Evolutionary conservation across 208 protist species (phyloP).

Genomic region (Zelonia costaricensis): DNA sequence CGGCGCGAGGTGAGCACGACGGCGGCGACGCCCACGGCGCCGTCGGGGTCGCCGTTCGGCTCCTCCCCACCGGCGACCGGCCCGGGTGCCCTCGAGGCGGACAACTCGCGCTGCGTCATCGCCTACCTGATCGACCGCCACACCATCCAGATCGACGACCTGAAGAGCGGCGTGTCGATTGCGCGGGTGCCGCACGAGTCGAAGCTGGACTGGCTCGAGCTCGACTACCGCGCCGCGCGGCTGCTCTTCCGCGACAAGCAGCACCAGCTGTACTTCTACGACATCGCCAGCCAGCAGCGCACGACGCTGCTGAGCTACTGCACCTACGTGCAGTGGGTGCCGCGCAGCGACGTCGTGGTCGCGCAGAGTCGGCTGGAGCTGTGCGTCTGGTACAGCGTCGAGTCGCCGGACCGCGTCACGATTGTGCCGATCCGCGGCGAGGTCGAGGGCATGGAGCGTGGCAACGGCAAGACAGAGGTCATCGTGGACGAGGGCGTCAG

Average conservation of each 20-base stretch:
- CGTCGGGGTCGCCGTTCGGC: background rate
- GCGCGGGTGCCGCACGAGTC: slow-evolving; percentile 91
- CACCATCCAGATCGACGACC: slow-evolving; percentile 95
- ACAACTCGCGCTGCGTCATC: slow-evolving; percentile 85
- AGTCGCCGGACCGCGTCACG: slow-evolving; percentile 93
- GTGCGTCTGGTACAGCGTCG: slow-evolving; percentile 98
- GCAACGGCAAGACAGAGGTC: slow-evolving; percentile 95
- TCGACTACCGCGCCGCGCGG: slow-evolving; percentile 91
- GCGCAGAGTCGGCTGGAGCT: slow-evolving; percentile 96
- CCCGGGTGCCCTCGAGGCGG: slow-evolving; percentile 6
- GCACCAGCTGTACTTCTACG: slow-evolving; percentile 94
- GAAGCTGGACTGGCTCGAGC: slow-evolving; percentile 97
- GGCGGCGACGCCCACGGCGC: background rate
- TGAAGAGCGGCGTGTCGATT: slow-evolving; percentile 81
- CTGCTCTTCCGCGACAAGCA: slow-evolving; percentile 97
- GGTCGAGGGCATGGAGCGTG: slow-evolving; percentile 96
- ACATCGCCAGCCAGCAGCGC: slow-evolving; percentile 87
- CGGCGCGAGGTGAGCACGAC: slow-evolving; percentile 36
- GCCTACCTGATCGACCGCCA: slow-evolving; percentile 96
- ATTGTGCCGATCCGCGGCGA: slow-evolving; percentile 97
- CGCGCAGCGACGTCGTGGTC: slow-evolving; percentile 97
- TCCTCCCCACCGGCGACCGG: background rate
- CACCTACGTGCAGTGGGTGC: slow-evolving; percentile 98
- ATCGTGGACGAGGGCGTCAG: slow-evolving; percentile 97
- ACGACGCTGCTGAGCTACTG: slow-evolving; percentile 95